phyloP scores from a whole-genome alignment of 495 filamentous ascomycete species.

The Penicillium odoratum region DNA sequence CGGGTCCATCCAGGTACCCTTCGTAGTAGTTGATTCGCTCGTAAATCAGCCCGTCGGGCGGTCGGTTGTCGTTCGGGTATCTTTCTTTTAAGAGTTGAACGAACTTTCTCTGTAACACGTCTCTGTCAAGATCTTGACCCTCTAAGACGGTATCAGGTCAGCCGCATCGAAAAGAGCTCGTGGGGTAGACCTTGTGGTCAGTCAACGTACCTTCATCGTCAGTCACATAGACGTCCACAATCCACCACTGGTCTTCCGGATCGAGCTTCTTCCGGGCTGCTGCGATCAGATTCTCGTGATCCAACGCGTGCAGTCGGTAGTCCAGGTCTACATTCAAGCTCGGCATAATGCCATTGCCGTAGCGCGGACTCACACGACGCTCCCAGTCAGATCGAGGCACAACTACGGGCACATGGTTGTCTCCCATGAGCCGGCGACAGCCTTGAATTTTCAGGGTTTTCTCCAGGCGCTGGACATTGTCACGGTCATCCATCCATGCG shows the following conservation, averaged over 20 bases:
- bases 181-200: neutral
- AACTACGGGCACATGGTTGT: slow-evolving; percentile 4
- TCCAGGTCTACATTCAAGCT: slow-evolving; percentile 1
- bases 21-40: slow-evolving; percentile 18
- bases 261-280: slow-evolving; percentile 7
- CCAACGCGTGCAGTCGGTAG: slow-evolving; percentile 7
- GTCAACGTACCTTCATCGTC: slow-evolving; percentile 3
- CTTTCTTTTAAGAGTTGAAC: slow-evolving; percentile 10
- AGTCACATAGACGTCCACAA: slow-evolving; percentile 19
- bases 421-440: slow-evolving; percentile 3
- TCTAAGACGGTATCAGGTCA: neutral
- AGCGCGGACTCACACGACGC: neutral
- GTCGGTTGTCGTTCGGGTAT: slow-evolving; percentile 12
- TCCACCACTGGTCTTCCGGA: slow-evolving; percentile 13
- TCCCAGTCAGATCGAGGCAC: neutral
- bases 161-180: neutral
- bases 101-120: slow-evolving; percentile 1
- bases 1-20: slow-evolving; percentile 7
- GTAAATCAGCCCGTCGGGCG: slow-evolving; percentile 16
- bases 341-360: neutral
- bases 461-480: neutral
- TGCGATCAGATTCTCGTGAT: slow-evolving; percentile 14
- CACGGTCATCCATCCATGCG: slow-evolving; percentile 1
- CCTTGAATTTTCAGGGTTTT: slow-evolving; percentile 4
- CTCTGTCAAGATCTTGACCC: neutral